Evolutionary conservation across 306 rosid species (phyloP).

Genomic region (Vigna nakashimae): DNA sequence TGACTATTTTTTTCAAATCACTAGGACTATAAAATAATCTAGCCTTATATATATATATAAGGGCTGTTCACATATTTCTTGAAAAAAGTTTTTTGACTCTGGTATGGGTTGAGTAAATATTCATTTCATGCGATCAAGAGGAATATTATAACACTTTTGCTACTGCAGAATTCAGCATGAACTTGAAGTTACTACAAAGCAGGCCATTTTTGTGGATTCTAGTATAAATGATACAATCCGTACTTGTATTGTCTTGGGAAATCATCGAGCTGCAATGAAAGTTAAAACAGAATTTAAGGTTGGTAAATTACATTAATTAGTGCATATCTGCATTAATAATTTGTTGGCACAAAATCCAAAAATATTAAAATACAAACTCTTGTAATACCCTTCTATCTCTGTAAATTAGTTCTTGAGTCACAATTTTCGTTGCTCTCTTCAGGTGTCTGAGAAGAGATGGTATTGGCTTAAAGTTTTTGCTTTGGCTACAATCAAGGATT

Average conservation of each 20-base stretch:
- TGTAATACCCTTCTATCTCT: constrained; percentile 12
- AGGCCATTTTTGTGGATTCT: constrained; percentile 96
- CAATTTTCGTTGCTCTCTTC: constrained; percentile 41
- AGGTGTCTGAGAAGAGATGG: constrained; percentile 99
- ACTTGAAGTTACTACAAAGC: constrained; percentile 90
- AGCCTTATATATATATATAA: not conserved
- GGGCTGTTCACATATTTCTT: constrained; percentile 27
- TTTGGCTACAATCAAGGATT: constrained; percentile 93
- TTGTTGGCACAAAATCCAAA: constrained; percentile 12
- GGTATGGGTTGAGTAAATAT: constrained; percentile 31
- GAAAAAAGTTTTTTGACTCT: not conserved
- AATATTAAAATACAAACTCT: constrained; percentile 1
- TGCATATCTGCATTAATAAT: constrained; percentile 28
- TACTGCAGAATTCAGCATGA: constrained; percentile 85
- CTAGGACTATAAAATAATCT: constrained; percentile 15
- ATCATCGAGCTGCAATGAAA: constrained; percentile 88
- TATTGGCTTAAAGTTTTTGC: constrained; percentile 99
- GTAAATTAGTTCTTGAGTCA: constrained; percentile 32
- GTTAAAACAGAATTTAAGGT: constrained; percentile 98
- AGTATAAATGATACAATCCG: constrained; percentile 96
- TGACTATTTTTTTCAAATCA: constrained; percentile 39
- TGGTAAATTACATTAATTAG: constrained; percentile 32
- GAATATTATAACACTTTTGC: constrained; percentile 38
- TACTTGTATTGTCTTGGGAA: constrained; percentile 97
- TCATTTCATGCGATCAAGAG: constrained; percentile 18